phyloP scores from a whole-genome alignment of 2,329 filamentous ascomycete species.

The Aspergillus sp. region DNA sequence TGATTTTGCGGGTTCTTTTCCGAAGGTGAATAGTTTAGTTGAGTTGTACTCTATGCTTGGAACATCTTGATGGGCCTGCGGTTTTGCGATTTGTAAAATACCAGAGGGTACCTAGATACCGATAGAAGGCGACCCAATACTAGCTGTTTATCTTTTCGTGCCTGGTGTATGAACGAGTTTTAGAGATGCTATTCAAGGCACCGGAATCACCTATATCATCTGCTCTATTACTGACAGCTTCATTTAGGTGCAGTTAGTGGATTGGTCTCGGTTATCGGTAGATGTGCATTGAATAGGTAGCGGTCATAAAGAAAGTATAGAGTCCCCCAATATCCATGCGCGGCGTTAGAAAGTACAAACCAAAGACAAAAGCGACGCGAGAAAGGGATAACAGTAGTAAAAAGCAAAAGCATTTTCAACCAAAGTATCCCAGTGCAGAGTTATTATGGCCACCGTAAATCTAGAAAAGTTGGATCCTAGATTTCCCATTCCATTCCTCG shows the following conservation, averaged over 20 bases:
- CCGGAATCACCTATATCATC: neutral
- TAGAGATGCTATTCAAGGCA: too few relatives aligned
- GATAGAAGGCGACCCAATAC: too few relatives aligned
- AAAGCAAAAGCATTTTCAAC: neutral
- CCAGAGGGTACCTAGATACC: too few relatives aligned
- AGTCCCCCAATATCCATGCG: neutral
- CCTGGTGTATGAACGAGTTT: too few relatives aligned
- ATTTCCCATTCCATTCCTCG: neutral
- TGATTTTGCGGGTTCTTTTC: too few relatives aligned
- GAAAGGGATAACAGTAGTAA: neutral
- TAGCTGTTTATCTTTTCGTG: too few relatives aligned
- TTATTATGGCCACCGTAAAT: neutral
- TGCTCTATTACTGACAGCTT: neutral
- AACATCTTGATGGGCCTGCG: too few relatives aligned
- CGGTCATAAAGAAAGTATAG: neutral
- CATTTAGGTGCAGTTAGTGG: neutral
- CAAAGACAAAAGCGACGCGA: neutral
- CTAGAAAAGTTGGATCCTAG: neutral
- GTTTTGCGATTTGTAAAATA: too few relatives aligned
- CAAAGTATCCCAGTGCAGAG: neutral
- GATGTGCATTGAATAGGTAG: neutral
- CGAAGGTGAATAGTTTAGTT: too few relatives aligned
- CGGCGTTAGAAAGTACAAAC: neutral
- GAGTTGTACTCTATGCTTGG: too few relatives aligned
- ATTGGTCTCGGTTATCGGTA: neutral